Evolutionary conservation across 2,329 filamentous ascomycete genomes (phyloP), one percentile per base, ranked within the genome.

Genomic region (Diaporthe humulicola): DNA sequence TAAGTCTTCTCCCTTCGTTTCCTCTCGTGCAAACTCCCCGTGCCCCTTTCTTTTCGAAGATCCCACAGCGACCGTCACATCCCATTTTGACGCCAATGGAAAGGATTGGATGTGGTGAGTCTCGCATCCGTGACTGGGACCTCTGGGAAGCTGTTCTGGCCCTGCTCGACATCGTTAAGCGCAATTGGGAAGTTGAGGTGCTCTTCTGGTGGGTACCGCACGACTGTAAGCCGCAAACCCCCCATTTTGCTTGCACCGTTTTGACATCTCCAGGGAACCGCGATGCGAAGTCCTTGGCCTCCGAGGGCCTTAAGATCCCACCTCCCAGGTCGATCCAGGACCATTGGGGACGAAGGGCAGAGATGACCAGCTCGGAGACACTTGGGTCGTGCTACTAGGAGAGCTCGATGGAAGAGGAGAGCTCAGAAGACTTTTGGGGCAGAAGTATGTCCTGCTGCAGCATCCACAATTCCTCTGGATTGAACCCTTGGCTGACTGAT

Each of bases 131-230:
- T 4, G 70, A 75, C 9, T 69, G 54, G 58, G 73, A 70, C 15
- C 33, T 70, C 6, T 70, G 54, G 54, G 61, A 73, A 14, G 40
- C 52, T 14, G 4, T 73, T 1, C 25, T 73, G 22, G 33, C 12
- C 17, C 3, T 69, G 17, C 42, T 73, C 14, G 40, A 70, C 0
- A 14, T 48, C 1, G 2, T 73, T 8, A 58, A 36, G 45, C 15
- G 17, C 36, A 15, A 22, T 3, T 61, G 70, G 61, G 48, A 40
- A 1, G 61, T 75, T 12, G 52, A 73, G 38, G 38, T 73, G 6
- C 36, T 33, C 33, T 56, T 75, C 36, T 73, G 70, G 70, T 75
- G 60, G 73, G 73, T 74, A 0, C 70, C 73, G 8, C 2, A 36
- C 1, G 25, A 36, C 1, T 73, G 73, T 57, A 70, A 52, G 45